A percentile compares a stretch with the other conserved stretches of the same genome.
Evolutionary conservation across 352 stramenopile species (phyloP).

Genomic region (Globisporangium nagaii): DNA sequence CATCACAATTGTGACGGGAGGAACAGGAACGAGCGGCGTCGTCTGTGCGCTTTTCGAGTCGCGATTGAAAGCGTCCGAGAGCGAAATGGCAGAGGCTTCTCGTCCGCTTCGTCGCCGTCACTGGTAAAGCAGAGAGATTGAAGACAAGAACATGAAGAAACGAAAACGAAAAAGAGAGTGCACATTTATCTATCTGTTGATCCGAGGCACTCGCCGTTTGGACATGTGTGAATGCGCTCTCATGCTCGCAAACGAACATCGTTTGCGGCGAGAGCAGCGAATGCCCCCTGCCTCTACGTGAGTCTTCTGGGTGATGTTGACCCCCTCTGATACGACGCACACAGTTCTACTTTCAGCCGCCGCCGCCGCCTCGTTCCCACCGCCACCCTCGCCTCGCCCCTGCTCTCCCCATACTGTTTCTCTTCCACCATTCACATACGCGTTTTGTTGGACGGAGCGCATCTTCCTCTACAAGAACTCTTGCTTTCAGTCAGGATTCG

Average conservation of each 20-base stretch:
- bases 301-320: too few relatives aligned
- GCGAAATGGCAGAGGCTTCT: neutral
- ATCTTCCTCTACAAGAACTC: constrained; percentile 28
- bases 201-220: neutral
- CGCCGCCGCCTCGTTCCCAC: too few relatives aligned
- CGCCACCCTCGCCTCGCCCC: neutral
- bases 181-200: constrained; percentile 2
- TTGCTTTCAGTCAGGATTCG: neutral
- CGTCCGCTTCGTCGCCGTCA: neutral
- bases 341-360: too few relatives aligned
- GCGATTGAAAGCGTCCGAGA: neutral
- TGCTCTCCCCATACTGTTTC: neutral
- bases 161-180: neutral
- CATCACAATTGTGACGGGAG: constrained; percentile 5
- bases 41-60: neutral
- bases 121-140: neutral
- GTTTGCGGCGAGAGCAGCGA: too few relatives aligned
- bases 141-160: neutral
- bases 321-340: too few relatives aligned
- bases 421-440: neutral
- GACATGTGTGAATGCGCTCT: neutral
- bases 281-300: too few relatives aligned
- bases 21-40: neutral
- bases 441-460: too few relatives aligned
- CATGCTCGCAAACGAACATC: too few relatives aligned